A percentile compares a stretch with the other conserved stretches of the same genome.
phyloP scores from a whole-genome alignment of 179 eudicot genomes.

The Gypsophila paniculata region DNA sequence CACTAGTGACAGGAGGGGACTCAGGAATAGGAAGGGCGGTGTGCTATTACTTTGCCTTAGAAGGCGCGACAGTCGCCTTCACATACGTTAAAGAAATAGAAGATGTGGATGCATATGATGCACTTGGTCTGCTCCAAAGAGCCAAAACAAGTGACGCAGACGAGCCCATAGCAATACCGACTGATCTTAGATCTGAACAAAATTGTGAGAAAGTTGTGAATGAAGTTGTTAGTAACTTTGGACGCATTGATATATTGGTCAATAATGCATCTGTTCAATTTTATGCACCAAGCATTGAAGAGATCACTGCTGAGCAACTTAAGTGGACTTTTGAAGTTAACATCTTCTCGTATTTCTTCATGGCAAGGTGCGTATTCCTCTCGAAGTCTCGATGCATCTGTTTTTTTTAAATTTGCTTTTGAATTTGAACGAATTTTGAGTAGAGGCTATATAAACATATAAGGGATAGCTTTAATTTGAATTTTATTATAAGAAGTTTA shows the following conservation, averaged over 20 bases:
- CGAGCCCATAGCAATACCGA: conserved; percentile 59
- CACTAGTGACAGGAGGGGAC: conserved; percentile 86
- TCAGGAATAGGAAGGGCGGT: conserved; percentile 91
- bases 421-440: too few species aligned
- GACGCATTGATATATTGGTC: conserved; percentile 62
- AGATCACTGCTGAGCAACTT: conserved; percentile 65
- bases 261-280: conserved; percentile 69
- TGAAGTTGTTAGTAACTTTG: conserved; percentile 50
- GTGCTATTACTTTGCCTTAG: conserved; percentile 52
- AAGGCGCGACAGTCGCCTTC: conserved; percentile 88
- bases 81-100: conserved; percentile 65
- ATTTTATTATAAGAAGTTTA: too few species aligned
- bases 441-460: too few species aligned
- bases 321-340: conserved; percentile 74
- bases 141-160: conserved; percentile 46
- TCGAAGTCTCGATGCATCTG: too few species aligned
- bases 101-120: conserved; percentile 62
- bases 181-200: conserved; percentile 63
- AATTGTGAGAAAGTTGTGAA: conserved; percentile 67
- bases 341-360: conserved; percentile 63
- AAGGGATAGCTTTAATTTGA: too few species aligned
- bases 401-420: too few species aligned
- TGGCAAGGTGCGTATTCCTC: conserved; percentile 42
- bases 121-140: conserved; percentile 44
- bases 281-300: conserved; percentile 35